Conservation (phyloP, 176 grass and related monocot genomes). For the Carex pumila region DNA sequence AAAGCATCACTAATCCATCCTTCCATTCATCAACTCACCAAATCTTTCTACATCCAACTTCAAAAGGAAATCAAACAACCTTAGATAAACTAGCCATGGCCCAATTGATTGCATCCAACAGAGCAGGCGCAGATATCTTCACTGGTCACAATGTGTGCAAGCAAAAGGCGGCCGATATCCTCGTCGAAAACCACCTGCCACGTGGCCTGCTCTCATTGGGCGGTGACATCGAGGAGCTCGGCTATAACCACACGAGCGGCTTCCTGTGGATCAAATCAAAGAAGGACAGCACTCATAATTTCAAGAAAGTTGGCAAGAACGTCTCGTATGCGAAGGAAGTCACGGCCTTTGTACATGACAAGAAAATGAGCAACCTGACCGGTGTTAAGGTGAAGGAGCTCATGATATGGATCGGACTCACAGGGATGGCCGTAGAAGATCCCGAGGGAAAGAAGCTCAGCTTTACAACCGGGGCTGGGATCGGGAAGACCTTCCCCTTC, state of each 20-base stretch:
- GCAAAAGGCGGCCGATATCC: conserved; percentile 50
- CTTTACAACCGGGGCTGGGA: conserved; percentile 49
- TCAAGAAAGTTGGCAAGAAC: conserved; percentile 54
- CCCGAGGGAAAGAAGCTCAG: conserved; percentile 28
- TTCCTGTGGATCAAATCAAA: conserved; percentile 86
- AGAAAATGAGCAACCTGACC: conserved; percentile 68
- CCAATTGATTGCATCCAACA: not conserved
- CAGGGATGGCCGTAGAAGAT: conserved; percentile 58
- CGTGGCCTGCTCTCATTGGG: conserved; percentile 62
- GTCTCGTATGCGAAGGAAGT: conserved; percentile 70
- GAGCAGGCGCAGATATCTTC: conserved; percentile 43
- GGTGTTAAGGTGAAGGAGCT: conserved; percentile 96
- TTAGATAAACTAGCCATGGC: not conserved
- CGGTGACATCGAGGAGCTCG: conserved; percentile 69
- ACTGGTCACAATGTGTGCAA: conserved; percentile 65
- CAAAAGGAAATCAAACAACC: not conserved
- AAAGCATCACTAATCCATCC: not conserved
- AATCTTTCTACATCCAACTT: not conserved
- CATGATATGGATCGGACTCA: conserved; percentile 58
- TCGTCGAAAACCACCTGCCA: conserved; percentile 64
- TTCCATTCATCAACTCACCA: not conserved
- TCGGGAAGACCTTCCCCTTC: conserved; percentile 53
- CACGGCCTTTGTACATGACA: conserved; percentile 63
- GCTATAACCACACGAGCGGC: conserved; percentile 52
- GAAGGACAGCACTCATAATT: conserved; percentile 56